Evolutionary conservation across 2,329 filamentous ascomycete species (phyloP), one percentile per base, ranked within the genome.

Genomic region (Fusarium buxicola): DNA sequence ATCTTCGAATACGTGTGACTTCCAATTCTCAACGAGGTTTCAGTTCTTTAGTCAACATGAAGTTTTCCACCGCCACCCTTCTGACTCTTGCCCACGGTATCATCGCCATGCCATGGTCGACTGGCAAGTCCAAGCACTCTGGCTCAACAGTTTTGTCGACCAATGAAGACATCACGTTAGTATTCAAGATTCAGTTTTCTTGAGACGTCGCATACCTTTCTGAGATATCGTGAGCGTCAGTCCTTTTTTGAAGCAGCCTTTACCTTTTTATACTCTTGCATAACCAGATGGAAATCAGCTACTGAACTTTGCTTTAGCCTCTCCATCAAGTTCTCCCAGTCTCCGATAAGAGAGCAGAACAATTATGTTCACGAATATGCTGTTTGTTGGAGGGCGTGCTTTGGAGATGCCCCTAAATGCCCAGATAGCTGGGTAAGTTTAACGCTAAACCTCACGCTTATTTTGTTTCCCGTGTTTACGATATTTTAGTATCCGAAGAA

Each of bases 161-260:
- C 7, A 46, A 30, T 8, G 31, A 38, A 1, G 57, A 61, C 3
- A 52, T 61, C 15, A 61, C 57, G 57, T 61, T 3, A 50, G 57
- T 58, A 8, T 12, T 10, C 13, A 4, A 10, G 12, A n/a, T 25
- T 21, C 21, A 4, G 21, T 6, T 6, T 21, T 21, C 4, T 21
- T 21, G 4, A 21, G 6, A 21, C 4, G 4, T 21, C 21, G n/a
- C 15, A n/a, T 25, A 21, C 31, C 13, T 34, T 12, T 12, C 31
- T 13, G 3, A 32, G n/a, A n/a, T n/a, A n/a, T n/a, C n/a, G n/a
- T n/a, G n/a, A n/a, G n/a, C n/a, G 6, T 21, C 4, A 21, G 21
- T 6, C 4, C 32, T 8, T 5, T 39, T n/a, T 39, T 11, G 16
- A 39, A 18, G 21, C 16, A 11, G 18, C 6, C 18, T 39, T 13